These are phyloP conservation scores for Arthromyces matolae DNA, from an alignment of 768 basidiomycete genomes.

Conservation along the genomic window DNA sequence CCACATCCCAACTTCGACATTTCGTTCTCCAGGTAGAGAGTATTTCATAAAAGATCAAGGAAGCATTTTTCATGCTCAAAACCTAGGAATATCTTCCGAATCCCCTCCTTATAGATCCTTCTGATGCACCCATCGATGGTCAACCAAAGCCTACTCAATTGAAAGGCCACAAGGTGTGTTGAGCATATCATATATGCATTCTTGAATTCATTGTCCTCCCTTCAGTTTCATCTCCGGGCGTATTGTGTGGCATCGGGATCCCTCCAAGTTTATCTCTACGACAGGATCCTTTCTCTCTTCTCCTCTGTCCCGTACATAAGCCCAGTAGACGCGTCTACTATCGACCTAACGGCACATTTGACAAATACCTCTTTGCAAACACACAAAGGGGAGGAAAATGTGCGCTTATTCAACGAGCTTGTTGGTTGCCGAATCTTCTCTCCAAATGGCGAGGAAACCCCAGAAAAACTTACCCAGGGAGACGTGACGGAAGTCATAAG, in stretches of 20 bases:
- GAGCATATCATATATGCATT: neutral
- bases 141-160: slow-evolving; percentile 20
- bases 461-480: slow-evolving; percentile 24
- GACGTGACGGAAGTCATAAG: slow-evolving; percentile 46
- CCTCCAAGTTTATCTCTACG: slow-evolving; percentile 75
- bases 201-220: neutral
- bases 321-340: slow-evolving; percentile 35
- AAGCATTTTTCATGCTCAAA: neutral
- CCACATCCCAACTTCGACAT: slow-evolving; percentile 86
- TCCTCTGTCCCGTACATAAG: slow-evolving; percentile 64
- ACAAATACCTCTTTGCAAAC: slow-evolving; percentile 91
- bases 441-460: slow-evolving; percentile 1
- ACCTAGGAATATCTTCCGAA: slow-evolving; percentile 88
- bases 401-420: slow-evolving; percentile 79
- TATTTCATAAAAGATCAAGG: neutral
- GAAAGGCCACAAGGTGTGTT: slow-evolving; percentile 57
- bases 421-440: slow-evolving; percentile 57
- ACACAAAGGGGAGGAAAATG: slow-evolving; percentile 60
- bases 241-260: slow-evolving; percentile 81
- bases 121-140: slow-evolving; percentile 34
- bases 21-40: slow-evolving; percentile 87
- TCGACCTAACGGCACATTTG: slow-evolving; percentile 72
- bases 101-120: slow-evolving; percentile 77
- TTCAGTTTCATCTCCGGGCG: slow-evolving; percentile 88
- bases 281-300: slow-evolving; percentile 84